Base-by-base conservation (phyloP, 495 filamentous ascomycete species). In the Trichoderma erinaceum region DNA sequence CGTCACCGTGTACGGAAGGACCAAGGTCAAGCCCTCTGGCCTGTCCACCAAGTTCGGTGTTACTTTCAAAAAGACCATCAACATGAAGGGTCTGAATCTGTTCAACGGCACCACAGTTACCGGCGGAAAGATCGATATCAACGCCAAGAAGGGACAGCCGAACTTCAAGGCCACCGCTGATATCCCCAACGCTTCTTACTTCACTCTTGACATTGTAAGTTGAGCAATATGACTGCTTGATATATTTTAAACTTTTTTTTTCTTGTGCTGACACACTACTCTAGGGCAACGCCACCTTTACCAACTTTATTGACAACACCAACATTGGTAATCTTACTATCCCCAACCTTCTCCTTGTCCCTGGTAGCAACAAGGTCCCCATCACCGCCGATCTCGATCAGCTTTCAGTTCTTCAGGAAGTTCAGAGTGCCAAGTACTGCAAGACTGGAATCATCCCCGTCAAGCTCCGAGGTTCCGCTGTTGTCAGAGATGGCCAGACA, bases 121-220 rank as follows among this genome's bases (percentile, higher is more conserved):
- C 38, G 75, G 84, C 23, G 78, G 85, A 70, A 74, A 74, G 52
- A 46, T 46, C 21, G 12, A 66, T 6, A 81, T 90, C 66, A 70
- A 82, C 61, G 64, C 80, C 65, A 69, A 71, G 16, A 46, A 73
- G 8, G 73, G 79, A 41, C 50, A 72, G 27, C 77, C 82, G 65
- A 92, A 92, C 77, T 84, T 91, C 80, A 78, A 82, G 41, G 90
- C 86, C 71, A 83, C 78, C 4, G 83, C 86, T 44, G 78, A 72
- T 66, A 90, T 94, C 46, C 90, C 90, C 68, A 94, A 94, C 73
- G 85, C 83, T 6, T 87, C 89, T 4, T 75, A 87, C 65, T 78
- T 91, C 75, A 85, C 85, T 7, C 78, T 93, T 63, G 75, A 80
- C 23, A 81, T 92, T 75, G 88, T 90, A 81, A 70, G 81, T 75